Evolutionary conservation across 2,329 filamentous ascomycete species (phyloP), one percentile per base, ranked within the genome.

Genomic region (Penicillium sp.): DNA sequence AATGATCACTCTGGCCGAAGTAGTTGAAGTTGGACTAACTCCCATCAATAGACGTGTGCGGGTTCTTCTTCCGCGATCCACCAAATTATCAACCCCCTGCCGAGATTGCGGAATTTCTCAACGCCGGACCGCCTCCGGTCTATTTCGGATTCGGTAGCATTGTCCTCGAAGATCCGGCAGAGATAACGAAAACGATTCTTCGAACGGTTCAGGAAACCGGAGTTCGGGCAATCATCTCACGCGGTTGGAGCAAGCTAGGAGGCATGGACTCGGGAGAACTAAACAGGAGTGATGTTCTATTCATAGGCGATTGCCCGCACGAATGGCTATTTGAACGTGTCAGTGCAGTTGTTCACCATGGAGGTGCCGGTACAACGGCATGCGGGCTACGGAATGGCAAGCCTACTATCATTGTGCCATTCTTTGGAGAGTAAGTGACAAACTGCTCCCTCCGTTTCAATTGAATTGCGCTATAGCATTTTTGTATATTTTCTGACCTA

Each of bases 261-360:
- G 72, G 68, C 2, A 68, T 68, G 25, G 65, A 52, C 10, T 60
- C 53, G 16, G 58, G 60, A 4, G 21, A 53, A 13, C 5, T 44
- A 29, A 44, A 29, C 9, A n/a, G 9, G 9, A 29, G 16, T 44
- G 70, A 74, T 34, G 70, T 82, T 16, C 80, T 79, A 55, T 79
- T 78, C 61, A 66, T 84, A 8, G 81, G 74, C 1, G 80, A 84
- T 53, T 79, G 77, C 34, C 82, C 81, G 1, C 81, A 84, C 51
- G 79, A 84, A 58, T 84, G 82, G 82, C 71, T 84, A 0, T 84
- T 84, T 62, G 75, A 81, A 58, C 73, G 76, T 9, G 81, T 84
- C 3, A 75, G 79, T 0, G 77, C 75, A 31, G 82, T 84, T 0
- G 76, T 84, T 1, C 82, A 85, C 59, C 81, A 85, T 53, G 82